These are phyloP conservation scores for Pleurotus giganteus DNA, from an alignment of 768 basidiomycete species.

Conservation along the genomic window DNA sequence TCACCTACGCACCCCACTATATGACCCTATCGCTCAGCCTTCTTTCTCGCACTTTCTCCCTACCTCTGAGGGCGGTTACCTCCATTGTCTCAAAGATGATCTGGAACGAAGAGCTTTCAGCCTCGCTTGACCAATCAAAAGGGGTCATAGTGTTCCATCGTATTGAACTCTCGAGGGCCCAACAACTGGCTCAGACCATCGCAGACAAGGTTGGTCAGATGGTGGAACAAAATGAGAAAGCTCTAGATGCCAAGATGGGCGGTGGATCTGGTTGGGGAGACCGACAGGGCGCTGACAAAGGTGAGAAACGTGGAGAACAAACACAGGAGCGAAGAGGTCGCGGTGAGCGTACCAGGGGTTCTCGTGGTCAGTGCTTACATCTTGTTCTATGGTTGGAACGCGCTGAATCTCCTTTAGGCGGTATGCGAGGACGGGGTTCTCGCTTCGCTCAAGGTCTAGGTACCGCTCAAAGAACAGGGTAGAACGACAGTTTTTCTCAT, in stretches of 20 bases:
- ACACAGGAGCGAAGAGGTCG: conserved; percentile 75
- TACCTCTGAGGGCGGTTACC: conserved; percentile 78
- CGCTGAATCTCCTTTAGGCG: conserved; percentile 38
- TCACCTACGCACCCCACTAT: conserved; percentile 97
- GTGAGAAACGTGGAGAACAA: conserved; percentile 79
- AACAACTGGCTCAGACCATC: conserved; percentile 85
- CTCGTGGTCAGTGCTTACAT: conserved; percentile 46
- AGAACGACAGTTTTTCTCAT: conserved; percentile 9
- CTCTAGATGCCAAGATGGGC: conserved; percentile 81
- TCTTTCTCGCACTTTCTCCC: conserved; percentile 83
- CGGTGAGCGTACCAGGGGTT: conserved; percentile 63
- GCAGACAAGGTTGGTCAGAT: conserved; percentile 84
- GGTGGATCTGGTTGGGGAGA: conserved; percentile 63
- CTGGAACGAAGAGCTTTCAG: conserved; percentile 93
- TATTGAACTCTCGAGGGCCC: conserved; percentile 81
- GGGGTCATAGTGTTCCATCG: conserved; percentile 93
- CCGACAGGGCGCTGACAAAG: conserved; percentile 65
- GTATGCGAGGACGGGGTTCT: conserved; percentile 64
- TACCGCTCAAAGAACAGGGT: conserved; percentile 44
- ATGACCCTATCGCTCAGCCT: conserved; percentile 85
- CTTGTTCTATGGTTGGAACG: not conserved
- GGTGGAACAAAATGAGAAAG: conserved; percentile 93
- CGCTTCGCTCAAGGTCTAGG: conserved; percentile 85
- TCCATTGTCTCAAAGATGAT: conserved; percentile 98
- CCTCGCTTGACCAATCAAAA: conserved; percentile 88